Percentiles rank a stretch among this genome's conserved stretches.
These are phyloP conservation scores for Pecoramyces ruminantium DNA, from an alignment of 192 early-diverging fungal genomes.

Conservation along the genomic window DNA sequence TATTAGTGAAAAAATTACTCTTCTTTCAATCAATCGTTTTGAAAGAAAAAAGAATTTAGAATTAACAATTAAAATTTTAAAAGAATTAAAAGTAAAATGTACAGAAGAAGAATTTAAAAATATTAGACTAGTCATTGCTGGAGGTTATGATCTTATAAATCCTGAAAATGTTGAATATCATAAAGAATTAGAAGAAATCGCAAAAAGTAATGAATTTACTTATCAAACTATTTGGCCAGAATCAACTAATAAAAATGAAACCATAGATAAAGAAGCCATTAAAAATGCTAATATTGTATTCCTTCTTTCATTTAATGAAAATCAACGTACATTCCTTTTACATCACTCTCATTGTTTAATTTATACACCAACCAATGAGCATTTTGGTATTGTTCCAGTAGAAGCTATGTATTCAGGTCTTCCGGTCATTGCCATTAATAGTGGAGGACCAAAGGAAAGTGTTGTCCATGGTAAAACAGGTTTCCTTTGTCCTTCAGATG, in stretches of 20 bases:
- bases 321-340: slow-evolving; percentile 58
- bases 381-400: slow-evolving; percentile 93
- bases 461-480: slow-evolving; percentile 58
- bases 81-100: slow-evolving; percentile 13
- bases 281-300: slow-evolving; percentile 49
- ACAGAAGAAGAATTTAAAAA: neutral
- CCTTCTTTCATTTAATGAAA: slow-evolving; percentile 70
- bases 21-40: slow-evolving; percentile 86
- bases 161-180: slow-evolving; percentile 77
- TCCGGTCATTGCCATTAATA: slow-evolving; percentile 76
- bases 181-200: slow-evolving; percentile 44
- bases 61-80: slow-evolving; percentile 63
- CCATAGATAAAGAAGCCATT: neutral
- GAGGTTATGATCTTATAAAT: slow-evolving; percentile 73
- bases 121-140: slow-evolving; percentile 56
- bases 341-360: slow-evolving; percentile 39
- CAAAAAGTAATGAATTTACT: slow-evolving; percentile 15
- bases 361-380: slow-evolving; percentile 87
- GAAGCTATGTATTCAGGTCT: slow-evolving; percentile 82
- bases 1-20: slow-evolving; percentile 1
- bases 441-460: slow-evolving; percentile 73
- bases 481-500: slow-evolving; percentile 41
- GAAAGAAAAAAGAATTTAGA: slow-evolving; percentile 83
- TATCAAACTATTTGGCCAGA: slow-evolving; percentile 15
- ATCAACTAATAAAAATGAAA: slow-evolving; percentile 3